Base-by-base conservation (phyloP, 768 basidiomycete genomes). In the Asterophora parasitica region DNA sequence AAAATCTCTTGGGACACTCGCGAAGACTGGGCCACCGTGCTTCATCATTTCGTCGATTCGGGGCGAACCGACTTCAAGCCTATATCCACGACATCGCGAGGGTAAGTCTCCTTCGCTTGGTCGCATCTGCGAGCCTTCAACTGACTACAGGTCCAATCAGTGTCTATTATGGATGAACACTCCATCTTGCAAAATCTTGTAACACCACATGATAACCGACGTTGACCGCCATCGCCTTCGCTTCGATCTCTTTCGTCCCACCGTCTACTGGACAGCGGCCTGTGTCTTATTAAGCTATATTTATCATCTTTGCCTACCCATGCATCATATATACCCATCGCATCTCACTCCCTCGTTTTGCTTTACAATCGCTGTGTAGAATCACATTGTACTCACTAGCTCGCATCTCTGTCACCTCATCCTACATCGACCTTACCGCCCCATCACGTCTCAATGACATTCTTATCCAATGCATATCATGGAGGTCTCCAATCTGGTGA, bases 61-160 rank as follows among this genome's bases (percentile, higher is more conserved):
- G 88, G 85, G 23, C 77, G 85, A 39, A 81, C 79, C 13, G 86
- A 88, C 61, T 90, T 90, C 68, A 79, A 82, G 60, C 88, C 88
- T n/a, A 85, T 88, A 71, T 87, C 85, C 33, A 85, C 86, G 15
- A 85, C 85, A 8, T 48, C 81, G 5, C 67, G 81, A 67, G 86
- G 87, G 86, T 88, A 65, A 74, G 85, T 46, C 44, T 33, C 32
- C 15, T 7, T 17, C 34, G 12, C 39, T 2, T 15, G 16, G 35
- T 44, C 38, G 34, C 48, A 42, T 51, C 62, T 55, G 26, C 16
- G 7, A 28, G 28, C 41, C 37, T 38, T 30, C 7, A 15, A 27
- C 35, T 46, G 27, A 47, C 36, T 27, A 7, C 40, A 23, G 52
- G 30, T 49, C 40, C 46, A n/a, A 51, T 13, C 46, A 76, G 75